phyloP scores from a whole-genome alignment of 768 basidiomycete species.

The Auricularia auricula-judae region DNA sequence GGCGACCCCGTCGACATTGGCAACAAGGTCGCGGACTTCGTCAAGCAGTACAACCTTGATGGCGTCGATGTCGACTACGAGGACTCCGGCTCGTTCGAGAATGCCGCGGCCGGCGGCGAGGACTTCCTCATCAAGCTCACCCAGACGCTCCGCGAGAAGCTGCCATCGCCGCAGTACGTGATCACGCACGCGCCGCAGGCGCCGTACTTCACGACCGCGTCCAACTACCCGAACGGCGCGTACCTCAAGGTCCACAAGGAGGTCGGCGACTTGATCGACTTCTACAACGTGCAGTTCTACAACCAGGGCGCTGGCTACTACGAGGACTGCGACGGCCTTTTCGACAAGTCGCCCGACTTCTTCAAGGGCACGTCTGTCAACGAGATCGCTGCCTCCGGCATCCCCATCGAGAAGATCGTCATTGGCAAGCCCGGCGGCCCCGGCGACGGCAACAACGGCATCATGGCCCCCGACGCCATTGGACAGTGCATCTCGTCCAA shows the following conservation, averaged over 20 bases:
- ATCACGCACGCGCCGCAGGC: background rate
- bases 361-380: conserved; percentile 23
- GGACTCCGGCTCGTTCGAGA: background rate
- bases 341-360: conserved; percentile 15
- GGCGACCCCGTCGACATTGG: background rate
- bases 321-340: conserved; percentile 11
- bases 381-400: conserved; percentile 20
- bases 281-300: conserved; percentile 15
- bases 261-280: conserved; percentile 23
- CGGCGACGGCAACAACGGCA: conserved; percentile 18
- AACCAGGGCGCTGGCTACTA: conserved; percentile 10
- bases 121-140: background rate
- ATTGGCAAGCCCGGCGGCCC: conserved; percentile 24
- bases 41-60: background rate
- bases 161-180: background rate
- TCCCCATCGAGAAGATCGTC: conserved; percentile 25
- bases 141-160: background rate
- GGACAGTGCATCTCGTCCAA: conserved; percentile 3
- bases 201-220: background rate
- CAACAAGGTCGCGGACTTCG: background rate
- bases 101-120: background rate
- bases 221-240: conserved; percentile 12
- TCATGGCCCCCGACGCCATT: background rate
- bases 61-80: background rate
- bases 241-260: conserved; percentile 21